Evolutionary conservation across 1,284 basidiomycete species (phyloP).

Genomic region (Naganishia liquefaciens): DNA sequence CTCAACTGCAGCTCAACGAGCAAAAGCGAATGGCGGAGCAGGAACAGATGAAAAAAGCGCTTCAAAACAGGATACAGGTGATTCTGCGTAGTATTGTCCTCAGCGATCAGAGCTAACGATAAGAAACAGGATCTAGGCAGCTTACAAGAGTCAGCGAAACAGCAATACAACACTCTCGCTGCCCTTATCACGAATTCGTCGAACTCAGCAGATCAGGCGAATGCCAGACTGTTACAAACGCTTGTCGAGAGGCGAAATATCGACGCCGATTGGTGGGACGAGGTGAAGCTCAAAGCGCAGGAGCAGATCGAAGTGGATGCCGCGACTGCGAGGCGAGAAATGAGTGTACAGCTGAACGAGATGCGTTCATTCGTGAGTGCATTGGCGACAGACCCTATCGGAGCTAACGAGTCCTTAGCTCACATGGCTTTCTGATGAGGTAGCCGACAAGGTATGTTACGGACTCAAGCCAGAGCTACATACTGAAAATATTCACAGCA

Average conservation of each 20-base stretch:
- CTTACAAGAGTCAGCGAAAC: slow-evolving; percentile 13
- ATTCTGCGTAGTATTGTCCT: neutral
- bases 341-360: slow-evolving; percentile 1
- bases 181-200: neutral
- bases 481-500: neutral
- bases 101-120: too few relatives aligned
- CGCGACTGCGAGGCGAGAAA: neutral
- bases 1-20: slow-evolving; percentile 33
- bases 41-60: neutral
- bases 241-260: neutral
- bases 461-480: too few relatives aligned
- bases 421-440: neutral
- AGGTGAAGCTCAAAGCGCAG: neutral
- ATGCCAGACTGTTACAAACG: slow-evolving; percentile 10
- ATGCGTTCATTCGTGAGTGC: slow-evolving; percentile 15
- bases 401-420: slow-evolving; percentile 4
- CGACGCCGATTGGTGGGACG: slow-evolving; percentile 20
- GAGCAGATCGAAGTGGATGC: slow-evolving; percentile 5
- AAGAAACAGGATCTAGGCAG: neutral
- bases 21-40: slow-evolving; percentile 25
- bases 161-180: slow-evolving; percentile 5
- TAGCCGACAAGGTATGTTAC: slow-evolving; percentile 5
- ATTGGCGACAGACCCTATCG: neutral
- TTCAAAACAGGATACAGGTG: slow-evolving; percentile 28
- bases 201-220: neutral